Conservation (phyloP, 2,329 filamentous ascomycete species). For the Monilinia aucupariae region DNA sequence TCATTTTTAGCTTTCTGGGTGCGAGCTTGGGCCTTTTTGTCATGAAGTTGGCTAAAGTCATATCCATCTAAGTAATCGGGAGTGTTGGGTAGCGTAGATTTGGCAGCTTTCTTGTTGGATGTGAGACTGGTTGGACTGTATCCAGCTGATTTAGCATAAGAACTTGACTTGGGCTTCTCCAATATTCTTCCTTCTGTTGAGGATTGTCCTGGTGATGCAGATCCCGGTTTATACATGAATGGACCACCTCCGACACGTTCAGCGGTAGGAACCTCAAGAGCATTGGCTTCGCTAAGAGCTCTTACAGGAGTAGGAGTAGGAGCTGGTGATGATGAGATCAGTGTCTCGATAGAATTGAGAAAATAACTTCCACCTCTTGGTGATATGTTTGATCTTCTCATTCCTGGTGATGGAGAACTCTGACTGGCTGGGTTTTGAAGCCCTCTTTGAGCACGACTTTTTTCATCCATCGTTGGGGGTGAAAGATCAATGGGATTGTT, state of each 20-base stretch:
- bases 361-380: not conserved
- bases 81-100: not conserved
- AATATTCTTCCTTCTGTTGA: not conserved
- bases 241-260: not conserved
- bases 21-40: not conserved
- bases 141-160: not conserved
- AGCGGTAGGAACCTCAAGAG: not conserved
- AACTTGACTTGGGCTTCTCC: not conserved
- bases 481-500: not conserved
- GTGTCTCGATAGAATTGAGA: not conserved
- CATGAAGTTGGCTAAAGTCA: not conserved
- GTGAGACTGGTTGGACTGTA: not conserved
- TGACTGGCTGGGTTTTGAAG: not conserved
- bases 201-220: not conserved
- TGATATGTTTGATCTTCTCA: not conserved
- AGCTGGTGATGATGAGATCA: not conserved
- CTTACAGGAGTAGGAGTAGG: not conserved
- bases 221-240: not conserved
- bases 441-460: not conserved
- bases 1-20: not conserved
- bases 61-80: not conserved
- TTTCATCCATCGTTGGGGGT: not conserved
- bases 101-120: not conserved
- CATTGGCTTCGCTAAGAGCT: not conserved
- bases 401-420: not conserved